Conservation (phyloP, 805 yeast genomes). For the Suhomyces pyralidae region DNA sequence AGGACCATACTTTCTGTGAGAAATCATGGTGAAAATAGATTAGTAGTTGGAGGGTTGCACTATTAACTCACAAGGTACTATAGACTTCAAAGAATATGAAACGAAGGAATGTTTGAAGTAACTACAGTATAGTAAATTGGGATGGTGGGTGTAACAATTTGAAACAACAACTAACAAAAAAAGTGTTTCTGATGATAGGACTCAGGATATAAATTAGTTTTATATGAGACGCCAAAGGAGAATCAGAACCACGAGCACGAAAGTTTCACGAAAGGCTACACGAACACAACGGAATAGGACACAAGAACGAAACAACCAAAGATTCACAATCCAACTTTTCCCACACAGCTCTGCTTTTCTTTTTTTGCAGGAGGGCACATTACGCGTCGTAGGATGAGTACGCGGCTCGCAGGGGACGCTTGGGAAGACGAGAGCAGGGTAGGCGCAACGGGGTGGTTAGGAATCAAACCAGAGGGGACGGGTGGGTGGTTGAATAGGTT, state of each 20-base stretch:
- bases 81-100: slow-evolving; percentile 6
- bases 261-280: not conserved
- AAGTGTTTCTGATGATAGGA: not conserved
- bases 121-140: not conserved
- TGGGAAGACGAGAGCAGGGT: not conserved
- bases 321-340: not conserved
- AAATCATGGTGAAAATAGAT: not conserved
- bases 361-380: slow-evolving; percentile 1
- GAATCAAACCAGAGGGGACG: not conserved
- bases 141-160: not conserved
- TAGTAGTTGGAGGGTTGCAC: not conserved
- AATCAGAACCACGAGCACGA: slow-evolving; percentile 1
- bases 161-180: not conserved
- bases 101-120: slow-evolving; percentile 11
- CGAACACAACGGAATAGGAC: not conserved
- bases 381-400: slow-evolving; percentile 1
- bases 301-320: not conserved
- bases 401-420: not conserved
- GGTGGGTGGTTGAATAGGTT: not conserved
- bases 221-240: slow-evolving; percentile 3
- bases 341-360: not conserved
- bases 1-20: slow-evolving; percentile 15
- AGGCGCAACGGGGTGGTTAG: not conserved
- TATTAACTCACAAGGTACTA: not conserved
- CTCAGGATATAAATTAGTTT: slow-evolving; percentile 4